These are phyloP conservation scores for Chlamydomonas schloesseri DNA, from an alignment of 139 green algal species.

Conservation along the genomic window DNA sequence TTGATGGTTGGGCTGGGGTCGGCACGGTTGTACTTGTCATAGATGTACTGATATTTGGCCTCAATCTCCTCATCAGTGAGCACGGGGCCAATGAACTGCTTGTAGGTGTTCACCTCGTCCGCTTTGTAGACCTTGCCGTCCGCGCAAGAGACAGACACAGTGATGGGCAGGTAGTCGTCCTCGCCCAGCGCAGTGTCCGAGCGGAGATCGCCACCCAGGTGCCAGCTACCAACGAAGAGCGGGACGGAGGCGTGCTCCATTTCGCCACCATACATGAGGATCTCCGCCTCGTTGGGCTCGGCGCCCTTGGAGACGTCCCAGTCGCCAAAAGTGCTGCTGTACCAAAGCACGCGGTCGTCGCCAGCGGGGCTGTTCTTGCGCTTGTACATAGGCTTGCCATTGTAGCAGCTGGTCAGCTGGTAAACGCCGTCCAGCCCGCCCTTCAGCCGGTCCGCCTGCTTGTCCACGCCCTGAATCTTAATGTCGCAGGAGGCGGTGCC, in stretches of 20 bases:
- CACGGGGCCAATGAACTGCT: slow-evolving; percentile 30
- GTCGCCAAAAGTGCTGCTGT: slow-evolving; percentile 64
- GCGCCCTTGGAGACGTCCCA: slow-evolving; percentile 68
- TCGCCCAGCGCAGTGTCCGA: slow-evolving; percentile 37
- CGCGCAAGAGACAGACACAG: slow-evolving; percentile 50
- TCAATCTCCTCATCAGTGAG: slow-evolving; percentile 70
- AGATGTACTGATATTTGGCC: slow-evolving; percentile 65
- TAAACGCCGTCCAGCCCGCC: slow-evolving; percentile 70
- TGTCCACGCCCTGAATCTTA: slow-evolving; percentile 52
- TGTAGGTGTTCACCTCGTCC: slow-evolving; percentile 13
- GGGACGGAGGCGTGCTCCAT: slow-evolving; percentile 64
- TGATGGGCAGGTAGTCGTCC: slow-evolving; percentile 62
- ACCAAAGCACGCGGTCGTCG: slow-evolving; percentile 66
- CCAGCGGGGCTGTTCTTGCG: slow-evolving; percentile 59
- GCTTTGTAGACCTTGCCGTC: slow-evolving; percentile 61
- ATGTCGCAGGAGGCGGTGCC: slow-evolving; percentile 56
- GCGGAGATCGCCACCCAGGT: slow-evolving; percentile 62
- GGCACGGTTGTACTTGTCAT: slow-evolving; percentile 58
- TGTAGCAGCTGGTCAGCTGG: slow-evolving; percentile 65
- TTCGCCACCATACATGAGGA: slow-evolving; percentile 74
- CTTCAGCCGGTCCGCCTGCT: slow-evolving; percentile 52
- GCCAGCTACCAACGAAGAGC: slow-evolving; percentile 70
- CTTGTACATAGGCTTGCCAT: slow-evolving; percentile 71
- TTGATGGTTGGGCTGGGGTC: slow-evolving; percentile 71
- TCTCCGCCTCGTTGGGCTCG: slow-evolving; percentile 64